phyloP scores from a whole-genome alignment of 306 rosid species.

The Abrus precatorius region DNA sequence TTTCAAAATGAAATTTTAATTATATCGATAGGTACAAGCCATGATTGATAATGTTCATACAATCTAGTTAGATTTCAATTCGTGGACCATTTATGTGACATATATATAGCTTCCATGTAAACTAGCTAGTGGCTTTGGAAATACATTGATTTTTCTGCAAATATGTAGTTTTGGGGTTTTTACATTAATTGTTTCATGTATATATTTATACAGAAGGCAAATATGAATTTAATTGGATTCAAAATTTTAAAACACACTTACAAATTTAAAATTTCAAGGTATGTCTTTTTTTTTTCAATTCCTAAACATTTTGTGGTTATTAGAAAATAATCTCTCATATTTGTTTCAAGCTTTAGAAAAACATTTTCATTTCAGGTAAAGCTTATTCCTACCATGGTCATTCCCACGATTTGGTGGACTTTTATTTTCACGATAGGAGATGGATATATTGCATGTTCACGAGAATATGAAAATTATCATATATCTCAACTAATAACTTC shows the following conservation, averaged over 20 bases:
- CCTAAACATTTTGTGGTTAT: neutral
- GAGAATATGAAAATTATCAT: no score
- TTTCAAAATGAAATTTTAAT: neutral
- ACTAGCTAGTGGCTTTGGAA: neutral
- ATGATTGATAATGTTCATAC: slow-evolving; percentile 32
- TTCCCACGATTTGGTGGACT: neutral
- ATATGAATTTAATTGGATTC: neutral
- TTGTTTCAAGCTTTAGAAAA: neutral
- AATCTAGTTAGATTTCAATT: slow-evolving; percentile 39
- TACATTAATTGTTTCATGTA: neutral
- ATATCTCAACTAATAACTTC: no score
- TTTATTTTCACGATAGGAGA: no score
- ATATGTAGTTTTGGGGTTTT: neutral
- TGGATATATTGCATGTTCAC: neutral
- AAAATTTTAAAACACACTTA: neutral
- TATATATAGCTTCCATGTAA: neutral
- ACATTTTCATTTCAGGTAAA: no score
- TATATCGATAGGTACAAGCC: slow-evolving; percentile 5
- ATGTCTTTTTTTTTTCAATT: no score
- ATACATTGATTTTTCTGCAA: neutral
- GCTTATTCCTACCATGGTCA: neutral
- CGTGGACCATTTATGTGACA: slow-evolving; percentile 20
- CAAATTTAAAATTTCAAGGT: neutral
- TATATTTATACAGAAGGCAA: neutral
- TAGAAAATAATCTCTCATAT: neutral